Evolutionary conservation across 2,329 filamentous ascomycete genomes (phyloP), one percentile per base, ranked within the genome.

Genomic region (Kalmusia sp.): DNA sequence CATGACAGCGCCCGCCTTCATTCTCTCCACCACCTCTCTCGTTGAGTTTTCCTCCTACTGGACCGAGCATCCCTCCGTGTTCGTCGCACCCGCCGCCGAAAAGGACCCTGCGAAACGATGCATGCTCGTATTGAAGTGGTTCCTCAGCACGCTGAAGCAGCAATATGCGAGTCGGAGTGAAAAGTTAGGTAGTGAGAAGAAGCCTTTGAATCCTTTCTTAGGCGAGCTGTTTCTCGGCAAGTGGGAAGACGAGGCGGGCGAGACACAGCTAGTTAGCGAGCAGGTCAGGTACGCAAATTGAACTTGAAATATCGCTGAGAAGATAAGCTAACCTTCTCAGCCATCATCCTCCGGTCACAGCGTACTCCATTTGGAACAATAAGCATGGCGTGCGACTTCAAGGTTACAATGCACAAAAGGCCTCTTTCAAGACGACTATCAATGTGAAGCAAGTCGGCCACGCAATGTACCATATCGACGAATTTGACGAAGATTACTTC

Each of bases 331-430:
- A 62, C 27, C 1, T 33, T 21, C 17, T 19, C 53, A 85, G 83
- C 71, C 93, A 98, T 75, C 95, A 99, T 72, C 93, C 93, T 47
- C 93, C 95, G 2, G 92, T 92, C 30, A 99, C 93, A 1, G 95
- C 93, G 37, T 99, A 98, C 79, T 89, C 87, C 71, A 96, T 98
- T 73, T 88, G 86, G 77, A 98, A 99, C 76, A 80, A 89, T 58
- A 86, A 91, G 69, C 86, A 95, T 57, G 92, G 92, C 54, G 86
- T 98, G 44, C 76, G 83, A 65, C 74, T 88, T 19, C 81, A 87
- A 79, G 93, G 93, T 48, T 97, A 96, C 79, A 97, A 98, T 69
- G 93, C 91, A 14, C 95, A 98, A 72, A 98, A 96, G 76, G 93
- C 93, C 3, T 96, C 92, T 14, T 97, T 99, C 77, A 91, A 90